Conservation (phyloP, 1,139 yeast species). For the Casaregolazyma lundiana region DNA sequence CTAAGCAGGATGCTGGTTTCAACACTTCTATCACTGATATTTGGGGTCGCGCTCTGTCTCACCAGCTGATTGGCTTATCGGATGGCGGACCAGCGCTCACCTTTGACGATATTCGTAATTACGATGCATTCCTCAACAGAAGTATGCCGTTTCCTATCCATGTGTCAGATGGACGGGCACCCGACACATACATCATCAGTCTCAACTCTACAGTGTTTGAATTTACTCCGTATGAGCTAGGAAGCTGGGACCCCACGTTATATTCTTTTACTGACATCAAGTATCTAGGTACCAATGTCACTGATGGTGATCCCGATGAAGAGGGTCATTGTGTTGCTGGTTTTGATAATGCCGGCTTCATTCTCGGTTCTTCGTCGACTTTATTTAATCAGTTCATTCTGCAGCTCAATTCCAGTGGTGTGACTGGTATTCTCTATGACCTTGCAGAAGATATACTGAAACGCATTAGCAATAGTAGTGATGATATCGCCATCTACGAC, state of each 20-base stretch:
- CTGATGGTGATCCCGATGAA: conserved; percentile 44
- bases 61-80: conserved; percentile 60
- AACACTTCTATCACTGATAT: conserved; percentile 77
- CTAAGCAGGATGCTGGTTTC: conserved; percentile 71
- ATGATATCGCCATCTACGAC: conserved; percentile 66
- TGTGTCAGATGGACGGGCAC: conserved; percentile 80
- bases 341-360: conserved; percentile 71
- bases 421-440: conserved; percentile 45
- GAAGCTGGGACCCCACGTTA: conserved; percentile 85
- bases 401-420: conserved; percentile 51
- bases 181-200: conserved; percentile 46
- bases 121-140: conserved; percentile 51
- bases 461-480: conserved; percentile 30
- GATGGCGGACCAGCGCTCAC: conserved; percentile 64
- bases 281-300: conserved; percentile 66
- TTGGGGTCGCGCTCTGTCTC: conserved; percentile 86
- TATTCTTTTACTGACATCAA: conserved; percentile 66
- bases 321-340: conserved; percentile 52
- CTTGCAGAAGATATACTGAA: conserved; percentile 32
- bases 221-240: conserved; percentile 72
- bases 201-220: conserved; percentile 79
- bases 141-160: conserved; percentile 87
- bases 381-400: conserved; percentile 68
- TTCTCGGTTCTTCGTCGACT: conserved; percentile 74
- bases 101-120: conserved; percentile 57